Evolutionary conservation across 768 basidiomycete genomes (phyloP).

Genomic region (Grammothele lineata): DNA sequence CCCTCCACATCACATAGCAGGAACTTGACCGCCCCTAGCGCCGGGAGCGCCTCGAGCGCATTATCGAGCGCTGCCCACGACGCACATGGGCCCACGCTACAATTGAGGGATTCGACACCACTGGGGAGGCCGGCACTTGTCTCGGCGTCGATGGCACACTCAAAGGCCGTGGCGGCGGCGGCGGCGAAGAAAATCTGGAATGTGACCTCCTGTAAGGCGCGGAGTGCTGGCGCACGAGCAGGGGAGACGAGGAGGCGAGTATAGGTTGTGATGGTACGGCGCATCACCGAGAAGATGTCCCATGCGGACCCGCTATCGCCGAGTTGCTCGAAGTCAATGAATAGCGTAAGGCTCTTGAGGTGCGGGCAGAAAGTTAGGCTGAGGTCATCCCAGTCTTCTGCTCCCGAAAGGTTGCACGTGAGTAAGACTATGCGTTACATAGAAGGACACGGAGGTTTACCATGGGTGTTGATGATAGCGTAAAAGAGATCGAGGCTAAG

Average conservation of each 20-base stretch:
- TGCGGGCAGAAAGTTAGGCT: not conserved
- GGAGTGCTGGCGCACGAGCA: not conserved
- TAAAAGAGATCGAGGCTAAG: not conserved
- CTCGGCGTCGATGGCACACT: not conserved
- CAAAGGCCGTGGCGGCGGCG: not conserved
- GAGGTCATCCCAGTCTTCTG: not conserved
- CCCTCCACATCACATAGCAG: not conserved
- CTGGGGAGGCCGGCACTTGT: not conserved
- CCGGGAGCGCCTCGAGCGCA: not conserved
- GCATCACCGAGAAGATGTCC: not conserved
- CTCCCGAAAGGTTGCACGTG: too few relatives aligned
- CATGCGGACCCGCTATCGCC: not conserved
- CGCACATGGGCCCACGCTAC: too few relatives aligned
- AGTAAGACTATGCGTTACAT: too few relatives aligned
- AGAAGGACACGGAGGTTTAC: not conserved
- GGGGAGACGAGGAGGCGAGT: constrained; percentile 1
- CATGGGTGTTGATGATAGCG: not conserved
- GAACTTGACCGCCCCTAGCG: not conserved
- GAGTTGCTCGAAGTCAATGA: not conserved
- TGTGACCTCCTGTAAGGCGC: not conserved
- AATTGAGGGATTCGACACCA: too few relatives aligned
- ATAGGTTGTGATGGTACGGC: not conserved
- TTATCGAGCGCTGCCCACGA: not conserved
- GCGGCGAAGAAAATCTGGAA: constrained; percentile 1
- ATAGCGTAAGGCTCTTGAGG: not conserved